Percentiles rank a stretch among this genome's conserved stretches.
Evolutionary conservation across 1,284 basidiomycete genomes (phyloP).

Genomic region (Pseudozyma pruni): DNA sequence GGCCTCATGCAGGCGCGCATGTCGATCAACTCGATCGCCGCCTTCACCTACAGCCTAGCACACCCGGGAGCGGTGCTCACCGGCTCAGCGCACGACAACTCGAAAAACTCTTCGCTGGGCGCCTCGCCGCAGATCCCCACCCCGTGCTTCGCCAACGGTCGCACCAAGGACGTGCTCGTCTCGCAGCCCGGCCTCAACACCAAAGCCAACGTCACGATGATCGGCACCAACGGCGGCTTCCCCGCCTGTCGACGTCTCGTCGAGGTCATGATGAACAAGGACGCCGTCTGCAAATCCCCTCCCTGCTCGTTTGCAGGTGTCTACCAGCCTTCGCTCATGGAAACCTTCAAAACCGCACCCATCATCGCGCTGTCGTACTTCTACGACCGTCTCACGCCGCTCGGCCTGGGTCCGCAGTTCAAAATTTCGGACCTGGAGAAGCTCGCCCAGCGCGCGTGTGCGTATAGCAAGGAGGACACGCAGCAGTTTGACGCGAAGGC

Average conservation of each 20-base stretch:
- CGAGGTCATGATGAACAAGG: constrained; percentile 93
- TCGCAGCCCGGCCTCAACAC: constrained; percentile 72
- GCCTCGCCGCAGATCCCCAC: constrained; percentile 73
- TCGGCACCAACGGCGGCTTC: constrained; percentile 76
- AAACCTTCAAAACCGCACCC: constrained; percentile 77
- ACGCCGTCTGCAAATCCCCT: constrained; percentile 81
- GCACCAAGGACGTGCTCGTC: constrained; percentile 77
- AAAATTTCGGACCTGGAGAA: constrained; percentile 51
- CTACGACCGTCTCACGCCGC: constrained; percentile 89
- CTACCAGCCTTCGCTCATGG: constrained; percentile 92
- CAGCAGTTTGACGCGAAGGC: constrained; percentile 69
- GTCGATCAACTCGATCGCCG: constrained; percentile 87
- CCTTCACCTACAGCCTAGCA: constrained; percentile 79
- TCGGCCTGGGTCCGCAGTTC: constrained; percentile 72
- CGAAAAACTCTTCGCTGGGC: constrained; percentile 44
- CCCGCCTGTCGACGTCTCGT: constrained; percentile 85
- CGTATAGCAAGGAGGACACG: constrained; percentile 23
- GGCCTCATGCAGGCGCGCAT: constrained; percentile 90
- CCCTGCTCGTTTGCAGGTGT: constrained; percentile 97
- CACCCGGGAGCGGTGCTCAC: constrained; percentile 59
- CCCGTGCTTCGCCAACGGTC: constrained; percentile 82
- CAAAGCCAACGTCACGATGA: constrained; percentile 55
- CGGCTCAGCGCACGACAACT: constrained; percentile 32
- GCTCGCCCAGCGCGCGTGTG: constrained; percentile 60
- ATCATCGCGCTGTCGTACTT: constrained; percentile 80